Evolutionary conservation across 2,329 filamentous ascomycete genomes (phyloP), one percentile per base, ranked within the genome.

Genomic region (Hymenoscyphus repandus): DNA sequence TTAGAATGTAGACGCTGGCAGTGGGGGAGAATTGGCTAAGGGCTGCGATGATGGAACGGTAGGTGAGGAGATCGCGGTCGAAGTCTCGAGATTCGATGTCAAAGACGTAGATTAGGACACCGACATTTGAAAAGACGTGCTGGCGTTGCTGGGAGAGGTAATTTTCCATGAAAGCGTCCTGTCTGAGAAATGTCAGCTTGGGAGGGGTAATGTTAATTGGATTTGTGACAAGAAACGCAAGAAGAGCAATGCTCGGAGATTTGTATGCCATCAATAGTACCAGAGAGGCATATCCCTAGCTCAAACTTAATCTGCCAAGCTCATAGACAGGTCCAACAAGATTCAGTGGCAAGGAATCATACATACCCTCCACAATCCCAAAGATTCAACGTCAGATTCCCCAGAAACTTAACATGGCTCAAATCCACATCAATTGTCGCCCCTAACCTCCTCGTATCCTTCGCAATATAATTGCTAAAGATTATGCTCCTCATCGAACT

Each of bases 401-500:
- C 93, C 73, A 99, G 88, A 73, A 99, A 99, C 70, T 96, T 96
- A 71, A 97, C 93, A 72, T 96, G 93, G 56, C 90, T 96, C 64
- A 97, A 88, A 71, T 99, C 93, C 54, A 99, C 93, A 68, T 99
- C 93, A 67, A 99, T 97, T 11, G 93, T 99, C 1, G 93, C 93
- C 59, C 93, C 93, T 50, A 99, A 75, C 52, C 93, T 78, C 36
- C 93, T 80, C 6, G 96, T 96, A 69, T 99, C 93, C 66, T 95
- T 90, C 50, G 93, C 93, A 58, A 97, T 91, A 69, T 96, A 97
- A 71, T 97, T 97, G 75, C 89, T 96, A 72, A 99, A 99, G 68
- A 99, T 96, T 66, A 99, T 97, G 65, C 88, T 93, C 58, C 93
- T 82, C 93, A 99, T 99, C 50, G 90, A 96, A 38, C 91, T 96